Evolutionary conservation across 768 basidiomycete species (phyloP), one percentile per base, ranked within the genome.

Genomic region (Heimioporus sp.): DNA sequence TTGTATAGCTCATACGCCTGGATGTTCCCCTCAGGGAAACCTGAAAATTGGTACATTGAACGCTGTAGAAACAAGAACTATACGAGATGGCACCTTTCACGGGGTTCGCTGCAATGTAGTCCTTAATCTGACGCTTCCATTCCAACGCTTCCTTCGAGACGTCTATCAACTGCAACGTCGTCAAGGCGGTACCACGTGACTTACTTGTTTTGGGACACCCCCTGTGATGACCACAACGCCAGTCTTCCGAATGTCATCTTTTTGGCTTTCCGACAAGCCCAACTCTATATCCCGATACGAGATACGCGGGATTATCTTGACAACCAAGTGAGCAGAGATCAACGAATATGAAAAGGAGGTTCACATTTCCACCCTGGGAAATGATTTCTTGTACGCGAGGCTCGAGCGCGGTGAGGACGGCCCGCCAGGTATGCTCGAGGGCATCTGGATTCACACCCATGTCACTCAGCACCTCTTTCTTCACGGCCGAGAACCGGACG

Each of bases 1-100:
- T 88, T 86, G 73, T 90, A 90, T 13, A 90, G 62, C 59, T 90
- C 88, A 62, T 77, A 90, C 8, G 81, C 86, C 66, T 90, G 86
- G 44, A 86, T 81, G 55, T 88, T 76, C 35, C 82, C 75, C 4
- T 74, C 69, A 0, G 89, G 89, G 56, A 82, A 86, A 7, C 88
- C 87, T 87, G 60, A 1, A 31, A 12, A 20, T 36, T 9, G 34
- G 17, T 13, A 15, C 1, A 16, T 36, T 44, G 28, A 50, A 19
- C 16, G 8, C 10, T 11, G 20, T 12, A 8, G 16, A 34, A 10
- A 28, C 24, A 20, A 37, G 21, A 16, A 7, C 7, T 20, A 12
- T 5, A n/a, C 8, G n/a, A n/a, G 13, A 5, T 20, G 19, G 17
- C 16, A 78, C 82, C 83, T 72, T 76, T 79, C 19, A 83, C 75